phyloP scores from a whole-genome alignment of 805 yeast genomes.

The Saturnispora kantuleensis region DNA sequence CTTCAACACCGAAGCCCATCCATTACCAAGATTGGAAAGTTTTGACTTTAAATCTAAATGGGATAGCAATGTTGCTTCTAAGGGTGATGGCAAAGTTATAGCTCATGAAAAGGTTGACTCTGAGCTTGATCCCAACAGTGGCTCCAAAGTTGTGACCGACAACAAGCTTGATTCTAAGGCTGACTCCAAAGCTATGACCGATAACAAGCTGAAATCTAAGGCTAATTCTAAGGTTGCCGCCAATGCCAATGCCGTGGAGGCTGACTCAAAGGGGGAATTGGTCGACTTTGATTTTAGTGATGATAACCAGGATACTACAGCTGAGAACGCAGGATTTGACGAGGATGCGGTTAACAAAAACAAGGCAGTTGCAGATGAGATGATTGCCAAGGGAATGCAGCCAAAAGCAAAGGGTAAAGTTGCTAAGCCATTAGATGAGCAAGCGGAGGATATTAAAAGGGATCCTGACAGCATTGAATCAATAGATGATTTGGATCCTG shows the following conservation, averaged over 20 bases:
- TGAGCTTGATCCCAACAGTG: too few relatives aligned
- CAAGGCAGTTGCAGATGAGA: slow-evolving; percentile 18
- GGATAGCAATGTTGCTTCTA: slow-evolving; percentile 40
- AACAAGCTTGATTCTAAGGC: not conserved
- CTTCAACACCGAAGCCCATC: slow-evolving; percentile 91
- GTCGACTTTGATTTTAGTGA: slow-evolving; percentile 5
- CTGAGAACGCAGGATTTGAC: slow-evolving; percentile 2
- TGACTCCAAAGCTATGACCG: too few relatives aligned
- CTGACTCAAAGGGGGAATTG: slow-evolving; percentile 1
- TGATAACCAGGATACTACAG: not conserved
- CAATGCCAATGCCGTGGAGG: not conserved
- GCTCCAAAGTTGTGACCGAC: too few relatives aligned
- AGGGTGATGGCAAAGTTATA: slow-evolving; percentile 39
- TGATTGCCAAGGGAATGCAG: slow-evolving; percentile 17
- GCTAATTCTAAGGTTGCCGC: not conserved
- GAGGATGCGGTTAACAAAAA: slow-evolving; percentile 11
- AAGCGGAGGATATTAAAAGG: slow-evolving; percentile 14
- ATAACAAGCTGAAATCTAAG: not conserved
- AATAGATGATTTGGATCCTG: slow-evolving; percentile 3
- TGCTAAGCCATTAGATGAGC: slow-evolving; percentile 23
- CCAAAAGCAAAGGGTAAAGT: slow-evolving; percentile 20
- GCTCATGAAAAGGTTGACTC: not conserved
- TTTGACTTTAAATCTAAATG: slow-evolving; percentile 52
- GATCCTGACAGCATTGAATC: slow-evolving; percentile 1
- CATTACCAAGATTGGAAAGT: slow-evolving; percentile 65